phyloP scores from a whole-genome alignment of 441 rosid genomes.

The Viola pubescens region DNA sequence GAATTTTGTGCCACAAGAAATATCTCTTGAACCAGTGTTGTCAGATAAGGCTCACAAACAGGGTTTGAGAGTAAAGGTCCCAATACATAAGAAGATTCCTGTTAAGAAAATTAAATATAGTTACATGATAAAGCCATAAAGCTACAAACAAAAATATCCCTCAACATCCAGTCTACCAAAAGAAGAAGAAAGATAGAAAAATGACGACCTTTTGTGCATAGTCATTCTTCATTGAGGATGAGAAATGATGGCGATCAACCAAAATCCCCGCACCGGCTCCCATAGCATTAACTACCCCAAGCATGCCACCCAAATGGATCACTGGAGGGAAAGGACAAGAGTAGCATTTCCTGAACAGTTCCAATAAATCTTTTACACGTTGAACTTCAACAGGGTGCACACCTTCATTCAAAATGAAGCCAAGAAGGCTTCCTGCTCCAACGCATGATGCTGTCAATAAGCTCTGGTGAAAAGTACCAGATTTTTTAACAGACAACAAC shows the following conservation, averaged over 20 bases:
- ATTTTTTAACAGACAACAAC: slow-evolving; percentile 49
- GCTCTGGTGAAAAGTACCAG: slow-evolving; percentile 55
- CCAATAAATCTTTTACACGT: slow-evolving; percentile 42
- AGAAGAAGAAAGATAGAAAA: slow-evolving; percentile 3
- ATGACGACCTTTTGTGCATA: slow-evolving; percentile 39
- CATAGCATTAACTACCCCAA: slow-evolving; percentile 74
- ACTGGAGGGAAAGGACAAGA: slow-evolving; percentile 51
- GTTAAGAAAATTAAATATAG: slow-evolving; percentile 27
- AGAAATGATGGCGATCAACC: slow-evolving; percentile 38
- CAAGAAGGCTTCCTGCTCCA: slow-evolving; percentile 78
- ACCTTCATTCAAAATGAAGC: slow-evolving; percentile 67
- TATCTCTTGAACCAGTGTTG: slow-evolving; percentile 68
- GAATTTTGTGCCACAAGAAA: slow-evolving; percentile 78
- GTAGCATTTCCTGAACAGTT: slow-evolving; percentile 67
- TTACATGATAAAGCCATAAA: slow-evolving; percentile 2
- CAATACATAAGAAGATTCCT: slow-evolving; percentile 52
- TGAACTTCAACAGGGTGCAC: slow-evolving; percentile 56
- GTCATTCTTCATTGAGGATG: slow-evolving; percentile 27
- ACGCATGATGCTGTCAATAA: slow-evolving; percentile 72
- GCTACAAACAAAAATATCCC: background rate
- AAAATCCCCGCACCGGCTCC: slow-evolving; percentile 81
- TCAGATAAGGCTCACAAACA: slow-evolving; percentile 44
- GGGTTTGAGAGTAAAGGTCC: slow-evolving; percentile 59
- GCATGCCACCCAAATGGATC: slow-evolving; percentile 78
- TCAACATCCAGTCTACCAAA: slow-evolving; percentile 1